Base-by-base conservation (phyloP, 495 filamentous ascomycete genomes). In the Parathielavia hyrcaniae region DNA sequence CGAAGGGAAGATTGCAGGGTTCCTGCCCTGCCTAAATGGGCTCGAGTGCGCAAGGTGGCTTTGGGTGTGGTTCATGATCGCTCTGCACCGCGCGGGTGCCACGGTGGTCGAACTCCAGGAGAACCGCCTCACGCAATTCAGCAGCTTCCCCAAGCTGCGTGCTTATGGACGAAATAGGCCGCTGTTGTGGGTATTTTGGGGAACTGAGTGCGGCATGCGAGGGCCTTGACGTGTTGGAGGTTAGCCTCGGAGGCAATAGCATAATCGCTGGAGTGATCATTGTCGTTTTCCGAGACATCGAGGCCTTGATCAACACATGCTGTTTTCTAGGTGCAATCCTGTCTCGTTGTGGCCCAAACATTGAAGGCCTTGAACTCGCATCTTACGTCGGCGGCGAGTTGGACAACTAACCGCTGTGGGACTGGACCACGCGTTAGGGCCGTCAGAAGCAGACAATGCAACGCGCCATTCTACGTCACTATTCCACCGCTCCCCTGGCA, bases 11-110 rank as follows among this genome's bases (percentile, higher is more conserved):
- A n/a, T n/a, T n/a, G n/a, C n/a, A n/a, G n/a, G n/a, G n/a, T n/a
- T n/a, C n/a, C n/a, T n/a, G n/a, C n/a, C n/a, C n/a, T n/a, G n/a
- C n/a, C n/a, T n/a, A n/a, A n/a, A n/a, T n/a, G n/a, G n/a, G n/a
- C 19, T 48, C 13, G 6, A 16, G 26, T 30, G 0, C 20, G 45
- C 19, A 7, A 9, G 22, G 13, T 8, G 48, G 13, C 53, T 56
- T 7, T 56, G 44, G 53, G 53, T 49, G 20, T 1, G 48, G 19
- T 35, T 44, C 6, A 49, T n/a, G n/a, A n/a, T 56, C 5, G 35
- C 44, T 3, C 11, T 56, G 13, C 23, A 40, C 30, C 19, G 5
- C 2, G 44, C 44, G 19, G 34, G 53, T 22, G 20, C 20, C 34
- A 0, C 2, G 1, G 0, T 56, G 14, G 13, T 12, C 0, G 35